These are phyloP conservation scores for Strobilomyces echinocephalus DNA, from an alignment of 768 basidiomycete genomes.

Conservation along the genomic window DNA sequence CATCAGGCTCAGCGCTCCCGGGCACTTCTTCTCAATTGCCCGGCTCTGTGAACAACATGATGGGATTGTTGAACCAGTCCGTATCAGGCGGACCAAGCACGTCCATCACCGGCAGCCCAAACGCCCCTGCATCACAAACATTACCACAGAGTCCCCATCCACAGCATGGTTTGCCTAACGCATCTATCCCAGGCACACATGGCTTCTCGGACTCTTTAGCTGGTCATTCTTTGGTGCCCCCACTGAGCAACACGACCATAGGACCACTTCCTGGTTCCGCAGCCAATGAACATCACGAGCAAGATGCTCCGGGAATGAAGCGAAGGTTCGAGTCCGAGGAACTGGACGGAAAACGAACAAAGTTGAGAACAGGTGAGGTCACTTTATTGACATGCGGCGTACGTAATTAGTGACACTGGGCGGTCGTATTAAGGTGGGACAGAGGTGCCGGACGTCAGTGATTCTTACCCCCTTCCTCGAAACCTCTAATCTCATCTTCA, in stretches of 20 bases:
- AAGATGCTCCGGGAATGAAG: conserved; percentile 63
- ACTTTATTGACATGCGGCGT: conserved; percentile 20
- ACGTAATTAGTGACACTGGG: conserved; percentile 24
- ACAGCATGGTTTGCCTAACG: conserved; percentile 20
- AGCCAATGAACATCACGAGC: conserved; percentile 40
- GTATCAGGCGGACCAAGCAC: conserved; percentile 16
- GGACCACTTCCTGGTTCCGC: conserved; percentile 8
- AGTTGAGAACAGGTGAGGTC: conserved; percentile 66
- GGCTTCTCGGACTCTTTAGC: conserved; percentile 24
- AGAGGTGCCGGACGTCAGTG: conserved; percentile 52
- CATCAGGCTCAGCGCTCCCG: conserved; percentile 8
- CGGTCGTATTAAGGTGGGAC: conserved; percentile 28
- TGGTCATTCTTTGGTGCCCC: conserved; percentile 15
- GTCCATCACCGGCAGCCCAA: conserved; percentile 23
- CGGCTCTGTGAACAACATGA: conserved; percentile 19
- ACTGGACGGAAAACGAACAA: conserved; percentile 60
- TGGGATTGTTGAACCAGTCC: conserved; percentile 26
- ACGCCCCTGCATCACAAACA: conserved; percentile 20
- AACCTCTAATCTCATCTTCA: conserved; percentile 8
- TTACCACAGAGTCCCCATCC: conserved; percentile 31
- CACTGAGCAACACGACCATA: conserved; percentile 11
- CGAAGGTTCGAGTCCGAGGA: conserved; percentile 68
- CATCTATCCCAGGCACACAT: conserved; percentile 23
- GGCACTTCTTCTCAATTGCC: conserved; percentile 19
- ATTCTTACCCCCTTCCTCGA: conserved; percentile 9